Evolutionary conservation across 2,329 filamentous ascomycete species (phyloP).

Genomic region (Aspergillus candidus): DNA sequence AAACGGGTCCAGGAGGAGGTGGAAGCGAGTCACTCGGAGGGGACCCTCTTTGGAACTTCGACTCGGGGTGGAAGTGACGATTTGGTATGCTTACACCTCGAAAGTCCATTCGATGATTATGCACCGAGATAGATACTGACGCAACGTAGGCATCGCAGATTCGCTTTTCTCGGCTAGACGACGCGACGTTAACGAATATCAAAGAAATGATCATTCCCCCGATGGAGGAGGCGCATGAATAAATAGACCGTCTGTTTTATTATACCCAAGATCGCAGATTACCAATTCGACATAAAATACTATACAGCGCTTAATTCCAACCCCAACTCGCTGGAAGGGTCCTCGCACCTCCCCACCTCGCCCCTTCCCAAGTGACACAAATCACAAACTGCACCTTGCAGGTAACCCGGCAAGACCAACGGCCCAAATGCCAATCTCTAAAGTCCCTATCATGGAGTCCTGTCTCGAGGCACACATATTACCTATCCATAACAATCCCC

Average conservation of each 20-base stretch:
- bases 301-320: background rate
- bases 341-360: background rate
- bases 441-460: too few relatives aligned
- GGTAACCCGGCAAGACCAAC: background rate
- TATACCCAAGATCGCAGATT: conserved; percentile 17
- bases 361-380: background rate
- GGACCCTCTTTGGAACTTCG: conserved; percentile 66
- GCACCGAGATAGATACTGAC: conserved; percentile 7
- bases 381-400: background rate
- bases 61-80: conserved; percentile 57
- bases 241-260: conserved; percentile 14
- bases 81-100: conserved; percentile 47
- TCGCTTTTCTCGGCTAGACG: conserved; percentile 35
- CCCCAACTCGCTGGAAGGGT: background rate
- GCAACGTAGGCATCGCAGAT: conserved; percentile 23
- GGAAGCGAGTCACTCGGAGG: conserved; percentile 68
- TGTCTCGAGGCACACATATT: too few relatives aligned
- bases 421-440: too few relatives aligned
- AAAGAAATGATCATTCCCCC: conserved; percentile 33
- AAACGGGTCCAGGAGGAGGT: conserved; percentile 77
- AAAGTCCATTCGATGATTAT: background rate
- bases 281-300: background rate
- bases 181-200: conserved; percentile 24
- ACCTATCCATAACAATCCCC: conserved; percentile 4
- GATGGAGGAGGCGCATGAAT: conserved; percentile 20